A percentile compares a stretch with the other conserved stretches of the same genome.
These are phyloP conservation scores for Eimeria falciformis DNA, from an alignment of 169 alveolate species.

Conservation along the genomic window DNA sequence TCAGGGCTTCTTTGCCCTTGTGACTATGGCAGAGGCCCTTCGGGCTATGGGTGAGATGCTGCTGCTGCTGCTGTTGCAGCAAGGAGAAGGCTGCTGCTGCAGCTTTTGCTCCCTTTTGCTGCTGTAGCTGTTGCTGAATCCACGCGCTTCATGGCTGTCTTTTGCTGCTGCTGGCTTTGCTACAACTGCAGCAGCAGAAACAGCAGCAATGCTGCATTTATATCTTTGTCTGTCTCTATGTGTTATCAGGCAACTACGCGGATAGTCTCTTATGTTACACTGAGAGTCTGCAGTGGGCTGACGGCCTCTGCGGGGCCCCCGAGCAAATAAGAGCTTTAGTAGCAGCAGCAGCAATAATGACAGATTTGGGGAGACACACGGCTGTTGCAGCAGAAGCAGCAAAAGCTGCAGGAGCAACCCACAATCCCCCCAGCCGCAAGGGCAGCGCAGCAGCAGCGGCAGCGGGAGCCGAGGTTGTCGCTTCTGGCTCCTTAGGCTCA, in stretches of 20 bases:
- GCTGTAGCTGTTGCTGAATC: not conserved
- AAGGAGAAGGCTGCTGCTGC: not conserved
- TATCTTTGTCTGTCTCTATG: not conserved
- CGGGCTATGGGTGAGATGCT: constrained; percentile 53
- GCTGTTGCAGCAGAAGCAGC: constrained; percentile 67
- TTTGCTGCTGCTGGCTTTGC: not conserved
- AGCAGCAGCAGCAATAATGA: constrained; percentile 53
- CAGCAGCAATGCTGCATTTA: not conserved
- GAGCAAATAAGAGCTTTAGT: constrained; percentile 27
- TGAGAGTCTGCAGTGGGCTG: constrained; percentile 58
- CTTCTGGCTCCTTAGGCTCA: not conserved
- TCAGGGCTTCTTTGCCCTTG: constrained; percentile 57
- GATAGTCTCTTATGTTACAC: constrained; percentile 54
- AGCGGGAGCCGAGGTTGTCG: not conserved
- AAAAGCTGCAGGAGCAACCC: constrained; percentile 45
- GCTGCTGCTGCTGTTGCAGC: not conserved
- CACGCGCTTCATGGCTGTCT: not conserved
- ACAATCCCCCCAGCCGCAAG: constrained; percentile 37
- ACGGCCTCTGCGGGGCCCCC: constrained; percentile 50
- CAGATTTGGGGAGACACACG: constrained; percentile 53
- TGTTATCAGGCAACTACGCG: constrained; percentile 58
- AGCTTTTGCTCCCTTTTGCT: not conserved
- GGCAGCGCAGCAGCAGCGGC: constrained; percentile 55
- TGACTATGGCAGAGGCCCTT: constrained; percentile 62
- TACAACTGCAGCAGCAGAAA: not conserved